Conservation (phyloP, 2,329 filamentous ascomycete species). For the Pezicula neosporulosa region DNA sequence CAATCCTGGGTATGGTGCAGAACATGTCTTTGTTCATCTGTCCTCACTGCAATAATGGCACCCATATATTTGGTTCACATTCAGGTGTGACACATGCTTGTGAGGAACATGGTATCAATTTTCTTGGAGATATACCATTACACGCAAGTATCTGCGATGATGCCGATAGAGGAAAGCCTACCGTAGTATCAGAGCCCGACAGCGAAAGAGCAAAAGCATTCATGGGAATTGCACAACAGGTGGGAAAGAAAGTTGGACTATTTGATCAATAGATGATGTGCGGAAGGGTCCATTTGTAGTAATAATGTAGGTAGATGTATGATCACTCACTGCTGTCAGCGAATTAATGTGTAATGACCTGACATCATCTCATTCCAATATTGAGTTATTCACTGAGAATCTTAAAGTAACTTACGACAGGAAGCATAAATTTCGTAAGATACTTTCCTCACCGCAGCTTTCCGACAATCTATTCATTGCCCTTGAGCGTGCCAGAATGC, state of each 20-base stretch:
- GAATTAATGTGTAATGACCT: too few relatives aligned
- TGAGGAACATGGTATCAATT: constrained; percentile 66
- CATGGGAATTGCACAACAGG: constrained; percentile 59
- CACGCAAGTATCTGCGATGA: constrained; percentile 85
- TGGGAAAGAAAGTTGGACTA: constrained; percentile 31
- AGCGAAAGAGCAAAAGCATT: constrained; percentile 73
- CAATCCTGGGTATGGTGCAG: constrained; percentile 82
- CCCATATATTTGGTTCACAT: constrained; percentile 69
- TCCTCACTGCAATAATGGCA: constrained; percentile 71
- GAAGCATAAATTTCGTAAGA: too few relatives aligned
- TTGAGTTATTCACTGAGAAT: too few relatives aligned
- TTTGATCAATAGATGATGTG: constrained; percentile 4
- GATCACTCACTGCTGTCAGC: neutral
- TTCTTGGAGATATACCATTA: constrained; percentile 85
- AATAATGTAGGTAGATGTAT: neutral
- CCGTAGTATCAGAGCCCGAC: constrained; percentile 80
- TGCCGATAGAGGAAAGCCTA: constrained; percentile 82
- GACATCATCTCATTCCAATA: too few relatives aligned
- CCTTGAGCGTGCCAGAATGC: too few relatives aligned
- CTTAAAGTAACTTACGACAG: too few relatives aligned
- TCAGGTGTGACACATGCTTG: constrained; percentile 68
- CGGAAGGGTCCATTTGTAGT: neutral
- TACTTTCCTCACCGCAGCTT: too few relatives aligned
- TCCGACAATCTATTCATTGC: too few relatives aligned
- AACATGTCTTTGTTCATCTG: constrained; percentile 89